phyloP scores from a whole-genome alignment of 768 basidiomycete species.

The Boletus sp. region DNA sequence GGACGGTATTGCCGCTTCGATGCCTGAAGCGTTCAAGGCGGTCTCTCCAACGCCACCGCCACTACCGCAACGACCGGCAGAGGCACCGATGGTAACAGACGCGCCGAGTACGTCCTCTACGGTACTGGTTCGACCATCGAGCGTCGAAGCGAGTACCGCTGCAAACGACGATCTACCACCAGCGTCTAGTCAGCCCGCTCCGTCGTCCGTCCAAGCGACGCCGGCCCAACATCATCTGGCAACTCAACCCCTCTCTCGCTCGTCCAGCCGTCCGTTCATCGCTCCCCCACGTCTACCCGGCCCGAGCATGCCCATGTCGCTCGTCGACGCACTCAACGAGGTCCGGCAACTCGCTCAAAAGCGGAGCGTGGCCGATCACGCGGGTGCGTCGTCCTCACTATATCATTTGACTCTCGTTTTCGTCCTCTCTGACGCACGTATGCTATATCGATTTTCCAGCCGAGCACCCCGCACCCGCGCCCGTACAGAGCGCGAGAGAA shows the following conservation, averaged over 20 bases:
- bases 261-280: conserved; percentile 15
- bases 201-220: neutral
- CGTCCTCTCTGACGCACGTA: neutral
- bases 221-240: neutral
- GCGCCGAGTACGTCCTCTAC: neutral
- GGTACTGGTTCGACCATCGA: neutral
- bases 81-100: neutral
- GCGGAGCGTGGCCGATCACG: neutral
- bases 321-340: conserved; percentile 23
- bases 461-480: neutral
- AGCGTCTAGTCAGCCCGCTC: neutral
- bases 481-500: neutral
- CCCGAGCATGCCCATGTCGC: conserved; percentile 11
- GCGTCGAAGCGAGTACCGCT: neutral
- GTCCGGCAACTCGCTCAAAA: conserved; percentile 4
- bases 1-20: neutral
- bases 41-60: neutral
- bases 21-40: neutral
- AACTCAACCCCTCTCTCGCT: neutral
- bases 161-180: neutral
- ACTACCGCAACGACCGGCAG: neutral
- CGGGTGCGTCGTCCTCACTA: neutral
- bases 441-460: neutral
- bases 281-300: conserved; percentile 24
- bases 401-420: neutral